These are phyloP conservation scores for Auricularia heimuer DNA, from an alignment of 768 basidiomycete species.

Conservation along the genomic window DNA sequence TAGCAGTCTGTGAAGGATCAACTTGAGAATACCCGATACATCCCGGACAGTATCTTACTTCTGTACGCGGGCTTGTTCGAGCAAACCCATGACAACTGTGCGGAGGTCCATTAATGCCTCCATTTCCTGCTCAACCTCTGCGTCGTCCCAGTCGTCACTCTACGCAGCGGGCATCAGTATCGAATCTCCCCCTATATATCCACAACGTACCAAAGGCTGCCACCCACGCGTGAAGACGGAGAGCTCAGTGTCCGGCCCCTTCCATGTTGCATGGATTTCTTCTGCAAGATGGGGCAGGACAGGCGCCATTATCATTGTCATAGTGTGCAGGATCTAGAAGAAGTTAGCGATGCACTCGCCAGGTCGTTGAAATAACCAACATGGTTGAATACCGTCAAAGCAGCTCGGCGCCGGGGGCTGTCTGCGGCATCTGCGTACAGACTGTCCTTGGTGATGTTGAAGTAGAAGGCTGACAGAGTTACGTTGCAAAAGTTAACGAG, in stretches of 20 bases:
- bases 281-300: constrained; percentile 87
- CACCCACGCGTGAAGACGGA: constrained; percentile 72
- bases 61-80: constrained; percentile 67
- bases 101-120: constrained; percentile 49
- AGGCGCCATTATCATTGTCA: constrained; percentile 68
- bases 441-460: constrained; percentile 84
- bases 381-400: constrained; percentile 62
- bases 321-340: constrained; percentile 50
- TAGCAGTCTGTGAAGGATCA: constrained; percentile 41
- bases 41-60: constrained; percentile 40
- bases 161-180: constrained; percentile 19
- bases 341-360: neutral
- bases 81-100: constrained; percentile 45
- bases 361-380: constrained; percentile 27
- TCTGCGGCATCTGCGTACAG: constrained; percentile 61
- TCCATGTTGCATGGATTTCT: constrained; percentile 50
- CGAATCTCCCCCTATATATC: too few species aligned
- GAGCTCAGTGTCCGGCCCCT: constrained; percentile 18
- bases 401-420: constrained; percentile 47
- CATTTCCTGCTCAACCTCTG: constrained; percentile 53
- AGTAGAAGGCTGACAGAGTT: constrained; percentile 83
- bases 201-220: constrained; percentile 49
- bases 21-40: constrained; percentile 1
- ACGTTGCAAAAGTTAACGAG: constrained; percentile 71
- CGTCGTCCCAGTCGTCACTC: constrained; percentile 55